Conservation (phyloP, 2,329 filamentous ascomycete genomes). For the Exophiala aquamarina region DNA sequence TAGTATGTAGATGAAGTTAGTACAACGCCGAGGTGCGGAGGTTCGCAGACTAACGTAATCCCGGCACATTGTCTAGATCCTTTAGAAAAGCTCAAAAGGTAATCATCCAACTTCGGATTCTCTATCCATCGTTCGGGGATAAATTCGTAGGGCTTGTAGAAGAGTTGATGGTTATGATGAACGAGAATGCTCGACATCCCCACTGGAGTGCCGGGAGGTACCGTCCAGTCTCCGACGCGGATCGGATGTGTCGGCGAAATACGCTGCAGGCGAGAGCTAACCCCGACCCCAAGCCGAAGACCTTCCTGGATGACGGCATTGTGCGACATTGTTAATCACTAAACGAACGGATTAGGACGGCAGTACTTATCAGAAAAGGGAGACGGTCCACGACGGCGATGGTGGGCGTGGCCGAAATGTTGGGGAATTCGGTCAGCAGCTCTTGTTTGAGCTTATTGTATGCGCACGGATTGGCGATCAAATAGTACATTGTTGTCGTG, state of each 20-base stretch:
- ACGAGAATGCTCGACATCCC: slow-evolving; percentile 8
- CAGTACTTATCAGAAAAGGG: slow-evolving; percentile 4
- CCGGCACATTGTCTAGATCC: slow-evolving; percentile 10
- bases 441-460: slow-evolving; percentile 1
- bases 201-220: slow-evolving; percentile 9
- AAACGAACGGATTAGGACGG: neutral
- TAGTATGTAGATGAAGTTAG: no score
- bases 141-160: slow-evolving; percentile 33
- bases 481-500: slow-evolving; percentile 31
- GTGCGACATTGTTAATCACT: neutral
- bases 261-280: slow-evolving; percentile 2
- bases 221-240: neutral
- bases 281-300: neutral
- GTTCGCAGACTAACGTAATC: neutral
- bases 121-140: slow-evolving; percentile 38
- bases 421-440: slow-evolving; percentile 26
- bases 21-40: no score
- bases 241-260: neutral
- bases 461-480: slow-evolving; percentile 15
- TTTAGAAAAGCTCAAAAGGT: slow-evolving; percentile 24
- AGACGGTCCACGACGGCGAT: slow-evolving; percentile 1
- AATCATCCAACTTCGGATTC: slow-evolving; percentile 20
- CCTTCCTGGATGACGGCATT: neutral
- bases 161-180: slow-evolving; percentile 6
- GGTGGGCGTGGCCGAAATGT: neutral